phyloP scores from a whole-genome alignment of 176 grass and related monocot species.

The Carex cristatella region DNA sequence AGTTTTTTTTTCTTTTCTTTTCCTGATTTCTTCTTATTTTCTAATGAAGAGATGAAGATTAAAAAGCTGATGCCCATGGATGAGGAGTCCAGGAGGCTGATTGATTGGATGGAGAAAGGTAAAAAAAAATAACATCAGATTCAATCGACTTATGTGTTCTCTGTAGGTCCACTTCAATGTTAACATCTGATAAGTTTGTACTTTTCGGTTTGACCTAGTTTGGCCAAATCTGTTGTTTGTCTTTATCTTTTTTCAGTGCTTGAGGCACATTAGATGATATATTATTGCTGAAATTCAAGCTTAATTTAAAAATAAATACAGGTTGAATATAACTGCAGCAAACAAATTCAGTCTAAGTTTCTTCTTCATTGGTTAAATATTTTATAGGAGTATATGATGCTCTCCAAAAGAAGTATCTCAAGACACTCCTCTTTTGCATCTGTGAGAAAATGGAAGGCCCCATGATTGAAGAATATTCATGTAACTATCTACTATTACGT shows the following conservation, averaged over 20 bases:
- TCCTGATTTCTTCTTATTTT: slow-evolving; percentile 5
- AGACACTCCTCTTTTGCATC: slow-evolving; percentile 90
- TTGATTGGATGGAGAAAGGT: slow-evolving; percentile 99
- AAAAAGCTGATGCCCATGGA: slow-evolving; percentile 99
- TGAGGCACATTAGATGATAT: background rate
- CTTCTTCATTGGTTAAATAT: slow-evolving; percentile 27
- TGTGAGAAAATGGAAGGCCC: slow-evolving; percentile 81
- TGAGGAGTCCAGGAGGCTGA: slow-evolving; percentile 76
- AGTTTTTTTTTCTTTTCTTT: background rate
- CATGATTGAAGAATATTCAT: slow-evolving; percentile 91
- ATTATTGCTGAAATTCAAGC: background rate
- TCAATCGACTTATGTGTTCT: slow-evolving; percentile 6
- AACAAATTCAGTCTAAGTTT: slow-evolving; percentile 12
- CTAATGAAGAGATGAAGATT: slow-evolving; percentile 91
- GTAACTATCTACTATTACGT: slow-evolving; percentile 29
- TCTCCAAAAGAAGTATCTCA: slow-evolving; percentile 98
- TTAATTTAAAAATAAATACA: background rate
- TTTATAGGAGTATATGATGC: slow-evolving; percentile 83
- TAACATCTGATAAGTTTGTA: background rate
- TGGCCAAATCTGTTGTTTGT: background rate
- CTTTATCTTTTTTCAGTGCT: background rate
- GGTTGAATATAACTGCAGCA: background rate
- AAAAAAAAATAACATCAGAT: background rate
- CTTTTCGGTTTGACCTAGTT: background rate
- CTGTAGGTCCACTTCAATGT: slow-evolving; percentile 9